Percentiles rank a stretch among this genome's conserved stretches.
Evolutionary conservation across 2,329 filamentous ascomycete genomes (phyloP).

Genomic region (Neonectria magnoliae): DNA sequence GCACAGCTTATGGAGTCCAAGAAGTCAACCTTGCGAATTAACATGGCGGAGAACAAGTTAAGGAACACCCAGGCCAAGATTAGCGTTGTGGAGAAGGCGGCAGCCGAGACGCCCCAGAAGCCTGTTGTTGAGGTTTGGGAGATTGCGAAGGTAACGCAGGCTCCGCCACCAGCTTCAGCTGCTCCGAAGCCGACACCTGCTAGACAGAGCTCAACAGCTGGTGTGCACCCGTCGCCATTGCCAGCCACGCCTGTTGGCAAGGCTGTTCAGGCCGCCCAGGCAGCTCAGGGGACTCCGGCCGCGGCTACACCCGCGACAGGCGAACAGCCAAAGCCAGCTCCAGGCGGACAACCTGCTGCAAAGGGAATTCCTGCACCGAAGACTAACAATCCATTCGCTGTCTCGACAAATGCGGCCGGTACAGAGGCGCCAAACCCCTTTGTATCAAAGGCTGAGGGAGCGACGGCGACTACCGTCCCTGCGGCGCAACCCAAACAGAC

Average conservation of each 20-base stretch:
- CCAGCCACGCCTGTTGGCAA: slow-evolving; percentile 34
- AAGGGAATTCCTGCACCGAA: slow-evolving; percentile 39
- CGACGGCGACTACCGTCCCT: slow-evolving; percentile 26
- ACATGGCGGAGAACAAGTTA: slow-evolving; percentile 79
- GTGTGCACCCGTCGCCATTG: slow-evolving; percentile 35
- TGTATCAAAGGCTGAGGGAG: slow-evolving; percentile 33
- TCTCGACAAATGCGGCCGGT: slow-evolving; percentile 27
- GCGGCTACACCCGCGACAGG: slow-evolving; percentile 30
- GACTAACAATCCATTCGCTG: slow-evolving; percentile 48
- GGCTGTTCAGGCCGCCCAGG: slow-evolving; percentile 22
- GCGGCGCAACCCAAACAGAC: slow-evolving; percentile 30
- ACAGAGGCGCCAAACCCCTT: slow-evolving; percentile 44
- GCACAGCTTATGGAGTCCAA: slow-evolving; percentile 79
- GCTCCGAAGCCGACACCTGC: slow-evolving; percentile 38
- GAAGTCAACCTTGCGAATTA: slow-evolving; percentile 78
- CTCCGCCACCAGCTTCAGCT: slow-evolving; percentile 41
- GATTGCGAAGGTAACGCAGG: slow-evolving; percentile 69
- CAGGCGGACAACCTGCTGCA: slow-evolving; percentile 26
- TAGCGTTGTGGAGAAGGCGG: slow-evolving; percentile 81
- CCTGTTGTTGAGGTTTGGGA: slow-evolving; percentile 90
- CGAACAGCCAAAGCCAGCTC: slow-evolving; percentile 27
- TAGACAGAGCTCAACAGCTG: slow-evolving; percentile 35
- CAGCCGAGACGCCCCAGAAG: slow-evolving; percentile 83
- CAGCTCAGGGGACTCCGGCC: slow-evolving; percentile 21
- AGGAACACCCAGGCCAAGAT: slow-evolving; percentile 76